phyloP scores from a whole-genome alignment of 2,329 filamentous ascomycete species.

The Cytospora piceae region DNA sequence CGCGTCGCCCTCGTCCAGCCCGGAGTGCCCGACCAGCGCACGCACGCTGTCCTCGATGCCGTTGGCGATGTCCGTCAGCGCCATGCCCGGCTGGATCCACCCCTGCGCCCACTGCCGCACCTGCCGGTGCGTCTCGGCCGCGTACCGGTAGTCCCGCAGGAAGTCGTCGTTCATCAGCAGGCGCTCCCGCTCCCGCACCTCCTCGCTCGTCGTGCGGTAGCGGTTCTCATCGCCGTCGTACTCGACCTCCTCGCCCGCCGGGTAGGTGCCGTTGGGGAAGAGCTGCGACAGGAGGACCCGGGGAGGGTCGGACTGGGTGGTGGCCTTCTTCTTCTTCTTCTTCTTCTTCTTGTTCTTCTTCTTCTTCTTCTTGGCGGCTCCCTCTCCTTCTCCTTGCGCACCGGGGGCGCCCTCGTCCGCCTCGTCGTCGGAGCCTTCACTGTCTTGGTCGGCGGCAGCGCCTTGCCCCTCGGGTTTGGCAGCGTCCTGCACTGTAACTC shows the following conservation, averaged over 20 bases:
- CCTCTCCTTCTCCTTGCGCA: constrained; percentile 44
- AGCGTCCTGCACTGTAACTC: constrained; percentile 44
- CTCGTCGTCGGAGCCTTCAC: constrained; percentile 58
- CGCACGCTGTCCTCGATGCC: constrained; percentile 81
- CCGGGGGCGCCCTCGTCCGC: constrained; percentile 48
- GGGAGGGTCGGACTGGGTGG: constrained; percentile 76
- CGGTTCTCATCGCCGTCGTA: constrained; percentile 73
- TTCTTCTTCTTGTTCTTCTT: constrained; percentile 78
- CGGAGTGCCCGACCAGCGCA: constrained; percentile 73
- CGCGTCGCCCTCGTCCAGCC: constrained; percentile 76
- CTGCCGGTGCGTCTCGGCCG: constrained; percentile 78
- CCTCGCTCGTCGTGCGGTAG: constrained; percentile 80
- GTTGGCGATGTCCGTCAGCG: constrained; percentile 77
- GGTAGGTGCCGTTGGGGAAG: constrained; percentile 74
- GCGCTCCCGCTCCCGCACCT: constrained; percentile 81
- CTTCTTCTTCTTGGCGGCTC: constrained; percentile 73
- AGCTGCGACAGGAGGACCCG: constrained; percentile 73
- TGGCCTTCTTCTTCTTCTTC: constrained; percentile 69
- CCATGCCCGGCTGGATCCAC: constrained; percentile 78
- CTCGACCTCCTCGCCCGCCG: constrained; percentile 76
- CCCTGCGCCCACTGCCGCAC: constrained; percentile 80
- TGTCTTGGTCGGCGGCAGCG: constrained; percentile 45
- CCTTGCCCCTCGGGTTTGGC: constrained; percentile 44
- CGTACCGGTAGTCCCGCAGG: constrained; percentile 76
- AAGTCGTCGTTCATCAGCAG: constrained; percentile 71